Base-by-base conservation (phyloP, 2,329 filamentous ascomycete genomes). In the Fonsecaea erecta region DNA sequence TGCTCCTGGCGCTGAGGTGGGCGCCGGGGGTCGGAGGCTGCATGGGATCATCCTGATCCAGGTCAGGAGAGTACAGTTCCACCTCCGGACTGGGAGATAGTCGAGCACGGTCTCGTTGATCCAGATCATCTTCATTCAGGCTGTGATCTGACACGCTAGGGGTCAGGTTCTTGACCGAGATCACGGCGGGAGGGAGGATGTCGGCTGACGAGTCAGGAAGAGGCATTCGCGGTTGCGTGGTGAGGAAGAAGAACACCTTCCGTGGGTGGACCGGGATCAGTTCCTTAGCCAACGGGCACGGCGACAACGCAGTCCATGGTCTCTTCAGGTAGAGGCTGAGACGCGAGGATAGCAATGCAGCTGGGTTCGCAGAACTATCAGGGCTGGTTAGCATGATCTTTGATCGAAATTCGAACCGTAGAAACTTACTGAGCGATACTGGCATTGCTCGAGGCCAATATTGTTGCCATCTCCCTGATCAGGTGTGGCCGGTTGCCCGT, bases 171-270 rank as follows among this genome's bases (percentile, higher is more conserved):
- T 87, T 80, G 67, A 84, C 84, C 70, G 81, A 82, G 62, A 82
- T 80, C 67, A 82, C 79, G 60, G 77, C 79, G 73, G 81, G 69
- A 75, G 80, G 76, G 70, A 83, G 73, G 73, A 80, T 77, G 73
- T 85, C 81, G 63, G 83, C 81, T 59, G 86, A 80, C 51, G 82
- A 84, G 70, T 90, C 86, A 1, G 92, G 92, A 21, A 98, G 87
- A 40, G 92, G 87, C 75, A 94, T 92, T 74, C 90, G 91, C 53
- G 91, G 88, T 74, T 85, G 90, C n/a, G 91, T 96, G 43, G 92
- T 96, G 66, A 99, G 86, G 80, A 93, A 98, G 80, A 96, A 98
- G 82, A 97, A 98, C 53, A 96, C 93, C 78, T 95, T 92, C 75
- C 94, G 90, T 21, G 95, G 95, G 76, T 98, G 94, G 48, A 94